These are phyloP conservation scores for Aegilops bicornis DNA, from an alignment of 176 grass and related monocot species.

Conservation along the genomic window DNA sequence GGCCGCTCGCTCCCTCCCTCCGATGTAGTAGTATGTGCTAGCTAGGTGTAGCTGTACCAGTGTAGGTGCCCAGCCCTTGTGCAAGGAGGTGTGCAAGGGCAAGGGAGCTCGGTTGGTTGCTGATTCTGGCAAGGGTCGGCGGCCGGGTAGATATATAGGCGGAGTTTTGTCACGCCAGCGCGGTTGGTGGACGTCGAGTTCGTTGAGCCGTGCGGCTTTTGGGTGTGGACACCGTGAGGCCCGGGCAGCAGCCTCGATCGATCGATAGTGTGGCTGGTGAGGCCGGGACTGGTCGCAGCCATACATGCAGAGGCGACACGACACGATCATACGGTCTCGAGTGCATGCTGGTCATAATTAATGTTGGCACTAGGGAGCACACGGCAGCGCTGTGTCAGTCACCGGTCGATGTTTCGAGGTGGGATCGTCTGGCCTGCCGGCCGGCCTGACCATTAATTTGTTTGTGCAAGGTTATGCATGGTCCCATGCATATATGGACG, in stretches of 20 bases:
- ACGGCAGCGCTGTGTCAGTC: too few species aligned
- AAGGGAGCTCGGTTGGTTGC: neutral
- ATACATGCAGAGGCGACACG: neutral
- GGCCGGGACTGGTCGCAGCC: too few species aligned
- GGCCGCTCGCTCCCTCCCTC: neutral
- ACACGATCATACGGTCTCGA: neutral
- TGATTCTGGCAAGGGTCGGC: neutral
- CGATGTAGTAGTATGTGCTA: neutral
- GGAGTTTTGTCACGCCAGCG: neutral
- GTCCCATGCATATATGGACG: too few species aligned
- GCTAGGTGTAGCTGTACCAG: neutral
- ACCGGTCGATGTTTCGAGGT: too few species aligned
- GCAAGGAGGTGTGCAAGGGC: too few species aligned
- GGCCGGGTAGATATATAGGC: conserved; percentile 37
- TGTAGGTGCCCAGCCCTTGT: too few species aligned
- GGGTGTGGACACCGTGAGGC: neutral
- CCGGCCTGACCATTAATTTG: too few species aligned
- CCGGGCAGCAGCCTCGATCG: neutral
- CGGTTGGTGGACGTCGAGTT: conserved; percentile 36
- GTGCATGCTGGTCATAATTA: neutral
- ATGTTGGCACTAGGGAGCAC: neutral
- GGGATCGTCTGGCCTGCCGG: too few species aligned
- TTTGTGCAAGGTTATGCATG: too few species aligned
- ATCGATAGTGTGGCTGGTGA: too few species aligned
- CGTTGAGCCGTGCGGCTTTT: conserved; percentile 11